Conservation (phyloP, 768 basidiomycete genomes). For the Artomyces pyxidatus region DNA sequence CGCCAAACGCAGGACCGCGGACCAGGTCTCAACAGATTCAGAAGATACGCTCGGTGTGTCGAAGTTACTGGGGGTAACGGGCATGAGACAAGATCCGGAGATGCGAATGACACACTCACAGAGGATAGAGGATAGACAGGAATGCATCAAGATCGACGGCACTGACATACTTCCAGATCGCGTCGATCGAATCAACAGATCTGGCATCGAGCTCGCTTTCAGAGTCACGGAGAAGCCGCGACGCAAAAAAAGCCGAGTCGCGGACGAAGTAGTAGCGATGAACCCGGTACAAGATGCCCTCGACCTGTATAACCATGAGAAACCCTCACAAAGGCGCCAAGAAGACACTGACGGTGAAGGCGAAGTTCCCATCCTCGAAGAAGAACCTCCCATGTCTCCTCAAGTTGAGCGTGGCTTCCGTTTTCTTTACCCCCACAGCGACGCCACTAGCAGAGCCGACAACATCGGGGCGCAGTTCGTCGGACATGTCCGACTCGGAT, state of each 20-base stretch:
- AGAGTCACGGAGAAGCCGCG: no score
- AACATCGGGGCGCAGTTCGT: no score
- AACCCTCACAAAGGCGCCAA: not conserved
- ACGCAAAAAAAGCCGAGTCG: no score
- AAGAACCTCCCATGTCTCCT: not conserved
- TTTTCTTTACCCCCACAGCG: no score
- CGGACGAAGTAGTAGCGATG: not conserved
- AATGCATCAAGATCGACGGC: not conserved
- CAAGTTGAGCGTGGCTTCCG: no score
- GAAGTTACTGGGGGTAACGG: not conserved
- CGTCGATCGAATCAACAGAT: not conserved
- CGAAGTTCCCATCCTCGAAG: not conserved
- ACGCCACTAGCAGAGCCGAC: no score
- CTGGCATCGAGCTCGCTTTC: not conserved
- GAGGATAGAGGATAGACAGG: not conserved
- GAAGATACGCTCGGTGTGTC: conserved; percentile 3
- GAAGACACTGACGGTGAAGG: not conserved
- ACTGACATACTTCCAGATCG: not conserved
- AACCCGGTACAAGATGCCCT: not conserved
- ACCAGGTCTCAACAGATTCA: conserved; percentile 18
- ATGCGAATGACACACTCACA: not conserved
- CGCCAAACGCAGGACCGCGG: conserved; percentile 19
- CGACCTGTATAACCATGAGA: not conserved
- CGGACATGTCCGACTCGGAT: no score
- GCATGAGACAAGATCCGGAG: not conserved